A percentile compares a stretch with the other conserved stretches of the same genome.
Conservation (phyloP, 225 moss, liverwort and hornwort genomes). For the Anthoceros angustus region DNA sequence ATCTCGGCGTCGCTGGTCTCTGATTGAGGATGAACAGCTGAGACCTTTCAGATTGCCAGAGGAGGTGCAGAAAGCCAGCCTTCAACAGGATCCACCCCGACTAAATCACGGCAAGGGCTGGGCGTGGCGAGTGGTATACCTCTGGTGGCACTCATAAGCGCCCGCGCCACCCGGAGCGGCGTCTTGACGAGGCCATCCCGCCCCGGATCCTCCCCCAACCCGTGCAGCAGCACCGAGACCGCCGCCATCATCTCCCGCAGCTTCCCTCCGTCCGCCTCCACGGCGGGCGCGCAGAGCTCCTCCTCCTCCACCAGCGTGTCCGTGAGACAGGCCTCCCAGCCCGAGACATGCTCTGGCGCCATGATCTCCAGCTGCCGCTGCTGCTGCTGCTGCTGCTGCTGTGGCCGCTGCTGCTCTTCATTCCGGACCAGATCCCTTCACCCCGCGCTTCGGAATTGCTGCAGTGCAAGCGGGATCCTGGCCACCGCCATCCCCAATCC, state of each 20-base stretch:
- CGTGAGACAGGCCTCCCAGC: background rate
- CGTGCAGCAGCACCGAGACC: constrained; percentile 54
- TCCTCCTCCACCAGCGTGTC: background rate
- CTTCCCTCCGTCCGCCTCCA: background rate
- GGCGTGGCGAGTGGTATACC: constrained; percentile 18
- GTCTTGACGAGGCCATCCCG: constrained; percentile 83
- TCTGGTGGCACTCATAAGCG: constrained; percentile 68
- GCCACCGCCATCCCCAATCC: no score
- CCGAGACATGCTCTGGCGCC: background rate
- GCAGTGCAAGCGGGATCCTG: no score
- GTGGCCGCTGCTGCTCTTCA: background rate
- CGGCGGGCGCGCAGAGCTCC: background rate
- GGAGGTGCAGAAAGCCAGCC: background rate
- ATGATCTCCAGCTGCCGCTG: background rate
- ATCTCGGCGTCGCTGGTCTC: background rate
- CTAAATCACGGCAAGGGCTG: background rate
- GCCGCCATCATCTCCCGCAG: constrained; percentile 27
- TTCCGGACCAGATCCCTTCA: no score
- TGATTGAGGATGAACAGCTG: background rate
- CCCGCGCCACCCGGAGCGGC: constrained; percentile 74
- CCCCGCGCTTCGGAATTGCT: no score
- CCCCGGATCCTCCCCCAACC: constrained; percentile 68
- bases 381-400: background rate
- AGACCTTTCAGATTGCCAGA: background rate
- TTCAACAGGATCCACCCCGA: background rate